Conservation (phyloP, 1,139 yeast genomes). For the Groenewaldozyma auringiensis region DNA sequence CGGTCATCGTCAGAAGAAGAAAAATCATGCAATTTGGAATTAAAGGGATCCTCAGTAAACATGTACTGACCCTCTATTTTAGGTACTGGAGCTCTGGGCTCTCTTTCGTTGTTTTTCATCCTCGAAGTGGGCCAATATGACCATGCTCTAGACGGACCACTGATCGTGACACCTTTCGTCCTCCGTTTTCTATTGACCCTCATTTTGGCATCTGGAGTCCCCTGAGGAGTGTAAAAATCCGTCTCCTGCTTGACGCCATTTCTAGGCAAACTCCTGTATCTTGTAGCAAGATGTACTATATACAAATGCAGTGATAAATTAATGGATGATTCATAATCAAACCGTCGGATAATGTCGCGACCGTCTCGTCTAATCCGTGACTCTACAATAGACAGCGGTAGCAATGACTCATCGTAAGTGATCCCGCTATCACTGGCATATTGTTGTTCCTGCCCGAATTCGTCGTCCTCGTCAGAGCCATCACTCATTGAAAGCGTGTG, state of each 20-base stretch:
- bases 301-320: conserved; percentile 27
- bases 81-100: conserved; percentile 10
- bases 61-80: conserved; percentile 11
- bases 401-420: no score
- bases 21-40: not conserved
- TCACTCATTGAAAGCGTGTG: no score
- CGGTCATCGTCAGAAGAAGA: not conserved
- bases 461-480: no score
- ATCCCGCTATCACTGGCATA: no score
- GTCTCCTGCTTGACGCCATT: not conserved
- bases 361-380: conserved; percentile 10
- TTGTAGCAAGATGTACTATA: conserved; percentile 8
- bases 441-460: no score
- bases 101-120: not conserved
- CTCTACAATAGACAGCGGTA: not conserved
- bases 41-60: conserved; percentile 5
- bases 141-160: conserved; percentile 6
- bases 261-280: not conserved
- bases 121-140: conserved; percentile 4
- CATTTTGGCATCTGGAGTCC: not conserved
- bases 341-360: conserved; percentile 2
- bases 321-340: conserved; percentile 22
- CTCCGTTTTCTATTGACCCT: conserved; percentile 1
- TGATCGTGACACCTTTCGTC: not conserved
- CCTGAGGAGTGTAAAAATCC: not conserved